Evolutionary conservation across 306 rosid genomes (phyloP), one percentile per base, ranked within the genome.

Genomic region (Arachis stenosperma): DNA sequence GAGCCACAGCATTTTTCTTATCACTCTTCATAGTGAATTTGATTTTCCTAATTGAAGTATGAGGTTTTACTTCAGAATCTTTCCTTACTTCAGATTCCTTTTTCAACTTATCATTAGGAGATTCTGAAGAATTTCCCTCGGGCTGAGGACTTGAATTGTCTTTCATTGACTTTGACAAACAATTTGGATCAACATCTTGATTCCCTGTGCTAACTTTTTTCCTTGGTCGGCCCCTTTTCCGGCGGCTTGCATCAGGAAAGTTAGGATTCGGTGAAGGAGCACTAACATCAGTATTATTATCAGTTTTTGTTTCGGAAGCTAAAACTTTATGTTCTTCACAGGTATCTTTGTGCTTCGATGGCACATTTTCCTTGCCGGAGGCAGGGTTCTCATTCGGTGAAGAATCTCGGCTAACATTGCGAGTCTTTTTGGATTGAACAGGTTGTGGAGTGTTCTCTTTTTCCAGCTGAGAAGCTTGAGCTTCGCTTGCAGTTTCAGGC

Each of bases 151-250:
- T 71, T 42, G 39, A 47, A 48, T 74, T 55, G 15, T 63, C 82
- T 61, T 58, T 74, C 77, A 78, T 83, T 15, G 69, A 61, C 39
- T n/a, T 61, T 52, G 81, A 66, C 13, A 53, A 55, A 73, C 78
- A 71, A 50, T 51, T 60, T 61, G 73, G 68, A 29, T 61, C 46
- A 62, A 74, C 72, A 55, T 65, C 81, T 60, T 78, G 76, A 63
- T 74, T 71, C 46, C 40, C 59, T 5, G 7, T 15, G 67, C 65
- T 75, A 61, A 40, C 76, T 64, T 53, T 72, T 81, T 81, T 86
- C 88, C 79, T 86, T 48, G 74, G 73, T 5, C 58, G 58, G 52
- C 89, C 75, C 70, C 73, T 82, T 83, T 70, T 81, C 75, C 69
- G 30, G 47, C 6, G 62, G 47, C 70, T 61, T 78, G 29, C 69